Evolutionary conservation across 768 basidiomycete genomes (phyloP).

Genomic region (Gloeopeniophorella convolvens): DNA sequence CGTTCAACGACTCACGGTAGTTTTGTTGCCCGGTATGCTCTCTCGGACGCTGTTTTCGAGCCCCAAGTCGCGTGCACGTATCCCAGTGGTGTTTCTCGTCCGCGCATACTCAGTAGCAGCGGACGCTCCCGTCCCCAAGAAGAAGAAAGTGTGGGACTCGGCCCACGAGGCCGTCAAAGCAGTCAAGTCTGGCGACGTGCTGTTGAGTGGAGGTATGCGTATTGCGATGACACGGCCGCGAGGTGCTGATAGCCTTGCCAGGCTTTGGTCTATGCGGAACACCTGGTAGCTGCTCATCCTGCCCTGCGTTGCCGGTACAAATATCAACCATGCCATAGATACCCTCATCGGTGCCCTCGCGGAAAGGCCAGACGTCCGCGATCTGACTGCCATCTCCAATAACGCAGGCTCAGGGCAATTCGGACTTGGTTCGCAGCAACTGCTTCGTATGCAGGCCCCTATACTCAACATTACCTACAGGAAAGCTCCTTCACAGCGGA

Average conservation of each 20-base stretch:
- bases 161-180: slow-evolving; percentile 80
- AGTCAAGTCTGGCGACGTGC: slow-evolving; percentile 69
- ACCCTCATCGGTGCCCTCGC: slow-evolving; percentile 76
- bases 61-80: not conserved
- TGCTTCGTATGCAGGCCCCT: not conserved
- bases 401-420: slow-evolving; percentile 71
- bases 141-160: slow-evolving; percentile 70
- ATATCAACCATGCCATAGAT: slow-evolving; percentile 38
- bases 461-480: slow-evolving; percentile 31
- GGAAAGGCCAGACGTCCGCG: slow-evolving; percentile 63
- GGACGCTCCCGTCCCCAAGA: slow-evolving; percentile 29
- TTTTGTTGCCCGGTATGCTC: not conserved
- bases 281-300: slow-evolving; percentile 48
- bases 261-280: slow-evolving; percentile 90
- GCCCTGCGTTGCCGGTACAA: not conserved
- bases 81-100: slow-evolving; percentile 1
- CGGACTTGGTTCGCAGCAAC: slow-evolving; percentile 51
- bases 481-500: slow-evolving; percentile 63
- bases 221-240: not conserved
- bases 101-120: slow-evolving; percentile 11
- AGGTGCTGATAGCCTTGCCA: slow-evolving; percentile 25
- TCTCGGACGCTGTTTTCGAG: not conserved
- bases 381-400: slow-evolving; percentile 82
- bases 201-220: slow-evolving; percentile 74
- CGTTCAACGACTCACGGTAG: too few species aligned